Conservation (phyloP, 2,329 filamentous ascomycete genomes). For the Periconia macrospinosa region DNA sequence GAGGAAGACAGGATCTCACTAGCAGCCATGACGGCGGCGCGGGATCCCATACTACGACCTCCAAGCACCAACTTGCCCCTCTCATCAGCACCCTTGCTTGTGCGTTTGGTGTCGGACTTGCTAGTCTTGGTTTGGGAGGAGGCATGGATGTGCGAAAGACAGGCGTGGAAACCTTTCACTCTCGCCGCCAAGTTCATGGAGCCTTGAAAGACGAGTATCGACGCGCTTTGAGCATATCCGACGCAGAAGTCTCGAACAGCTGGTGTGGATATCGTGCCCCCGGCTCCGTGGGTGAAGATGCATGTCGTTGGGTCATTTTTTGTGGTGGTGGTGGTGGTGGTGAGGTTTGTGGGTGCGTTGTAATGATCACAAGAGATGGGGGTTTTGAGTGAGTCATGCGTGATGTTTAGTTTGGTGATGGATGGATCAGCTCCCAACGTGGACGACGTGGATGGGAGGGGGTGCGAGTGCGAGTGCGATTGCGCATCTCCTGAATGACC, state of each 20-base stretch:
- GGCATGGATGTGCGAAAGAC: conserved; percentile 25
- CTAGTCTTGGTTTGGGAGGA: neutral
- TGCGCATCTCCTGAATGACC: neutral
- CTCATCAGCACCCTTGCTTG: neutral
- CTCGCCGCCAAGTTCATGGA: conserved; percentile 45
- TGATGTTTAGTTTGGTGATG: conserved; percentile 8
- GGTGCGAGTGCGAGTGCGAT: neutral
- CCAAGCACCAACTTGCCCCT: conserved; percentile 28
- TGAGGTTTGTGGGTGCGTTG: neutral
- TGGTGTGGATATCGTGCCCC: conserved; percentile 44
- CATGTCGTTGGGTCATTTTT: neutral
- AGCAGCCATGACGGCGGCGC: conserved; percentile 46
- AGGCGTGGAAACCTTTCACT: conserved; percentile 41
- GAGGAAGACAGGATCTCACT: conserved; percentile 18
- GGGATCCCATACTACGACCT: conserved; percentile 49
- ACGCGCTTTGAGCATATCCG: conserved; percentile 31
- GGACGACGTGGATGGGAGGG: neutral
- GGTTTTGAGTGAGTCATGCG: conserved; percentile 18
- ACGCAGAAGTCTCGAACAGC: conserved; percentile 45
- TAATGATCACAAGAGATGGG: conserved; percentile 25
- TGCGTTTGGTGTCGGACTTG: too few species aligned
- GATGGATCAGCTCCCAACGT: neutral
- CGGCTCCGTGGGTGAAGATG: conserved; percentile 51
- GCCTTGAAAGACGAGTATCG: conserved; percentile 44
- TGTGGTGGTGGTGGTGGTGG: conserved; percentile 13